These are phyloP conservation scores for Cairneyella variabilis DNA, from an alignment of 495 filamentous ascomycete species.

Conservation along the genomic window DNA sequence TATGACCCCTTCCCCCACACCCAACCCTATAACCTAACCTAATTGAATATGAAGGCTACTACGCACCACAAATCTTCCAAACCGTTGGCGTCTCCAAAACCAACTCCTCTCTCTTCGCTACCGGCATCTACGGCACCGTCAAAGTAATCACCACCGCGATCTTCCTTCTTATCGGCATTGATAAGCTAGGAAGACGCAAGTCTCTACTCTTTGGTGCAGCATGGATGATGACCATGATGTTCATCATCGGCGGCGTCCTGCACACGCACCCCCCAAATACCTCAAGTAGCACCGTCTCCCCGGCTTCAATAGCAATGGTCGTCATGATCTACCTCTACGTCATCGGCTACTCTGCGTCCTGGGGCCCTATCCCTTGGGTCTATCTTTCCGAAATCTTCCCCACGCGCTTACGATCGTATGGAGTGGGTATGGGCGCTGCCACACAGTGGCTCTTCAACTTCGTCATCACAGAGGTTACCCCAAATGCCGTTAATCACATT, in stretches of 20 bases:
- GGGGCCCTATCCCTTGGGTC: constrained; percentile 47
- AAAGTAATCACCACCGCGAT: constrained; percentile 30
- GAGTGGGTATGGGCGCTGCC: constrained; percentile 42
- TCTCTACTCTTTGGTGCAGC: constrained; percentile 23
- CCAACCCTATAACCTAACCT: background rate
- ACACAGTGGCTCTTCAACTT: constrained; percentile 58
- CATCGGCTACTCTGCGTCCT: constrained; percentile 45
- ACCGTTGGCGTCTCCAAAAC: constrained; percentile 39
- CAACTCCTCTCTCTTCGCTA: constrained; percentile 47
- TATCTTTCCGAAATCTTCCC: constrained; percentile 52
- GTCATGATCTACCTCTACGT: constrained; percentile 48
- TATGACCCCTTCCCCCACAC: background rate
- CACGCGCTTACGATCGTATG: constrained; percentile 43
- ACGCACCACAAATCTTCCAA: constrained; percentile 48
- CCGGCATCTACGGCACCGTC: constrained; percentile 51
- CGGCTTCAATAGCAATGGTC: constrained; percentile 42
- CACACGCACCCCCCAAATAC: constrained; percentile 19
- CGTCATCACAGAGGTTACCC: constrained; percentile 48
- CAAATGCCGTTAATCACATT: constrained; percentile 46
- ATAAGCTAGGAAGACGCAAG: constrained; percentile 20
- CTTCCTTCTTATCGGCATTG: constrained; percentile 20
- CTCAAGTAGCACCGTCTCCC: constrained; percentile 11
- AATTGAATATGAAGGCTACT: constrained; percentile 16
- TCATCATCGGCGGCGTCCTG: constrained; percentile 20
- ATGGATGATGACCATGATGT: constrained; percentile 24